These are phyloP conservation scores for Eucalyptus tenuipes DNA, from an alignment of 345 rosid genomes.

Conservation along the genomic window DNA sequence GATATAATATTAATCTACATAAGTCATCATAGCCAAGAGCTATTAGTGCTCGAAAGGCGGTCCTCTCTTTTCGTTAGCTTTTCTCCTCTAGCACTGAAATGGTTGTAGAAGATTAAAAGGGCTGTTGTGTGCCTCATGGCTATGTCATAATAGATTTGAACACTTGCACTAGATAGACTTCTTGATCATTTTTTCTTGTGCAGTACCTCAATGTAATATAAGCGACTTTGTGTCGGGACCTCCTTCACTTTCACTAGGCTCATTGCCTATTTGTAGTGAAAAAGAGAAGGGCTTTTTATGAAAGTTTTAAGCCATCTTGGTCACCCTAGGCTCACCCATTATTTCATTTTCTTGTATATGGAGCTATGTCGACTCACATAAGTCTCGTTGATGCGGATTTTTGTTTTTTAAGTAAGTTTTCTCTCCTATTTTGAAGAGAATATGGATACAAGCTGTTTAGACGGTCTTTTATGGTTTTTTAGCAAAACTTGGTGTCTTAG, in stretches of 20 bases:
- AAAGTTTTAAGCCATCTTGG: not conserved
- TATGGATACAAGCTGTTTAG: not conserved
- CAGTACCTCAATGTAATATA: not conserved
- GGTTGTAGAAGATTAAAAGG: not conserved
- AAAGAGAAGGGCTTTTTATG: not conserved
- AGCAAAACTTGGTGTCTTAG: not conserved
- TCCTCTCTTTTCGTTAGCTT: not conserved
- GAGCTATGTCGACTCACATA: too few species aligned
- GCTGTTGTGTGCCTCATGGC: not conserved
- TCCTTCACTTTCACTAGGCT: not conserved
- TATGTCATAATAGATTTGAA: not conserved
- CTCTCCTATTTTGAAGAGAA: not conserved
- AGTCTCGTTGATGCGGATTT: not conserved
- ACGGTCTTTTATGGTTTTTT: not conserved
- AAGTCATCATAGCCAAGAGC: not conserved
- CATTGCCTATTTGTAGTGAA: not conserved
- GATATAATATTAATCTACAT: not conserved
- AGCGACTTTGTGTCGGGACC: not conserved
- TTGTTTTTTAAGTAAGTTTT: not conserved
- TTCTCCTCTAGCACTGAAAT: not conserved
- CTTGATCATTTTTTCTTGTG: not conserved
- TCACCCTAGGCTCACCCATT: not conserved
- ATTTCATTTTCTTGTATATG: not conserved
- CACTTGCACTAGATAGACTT: not conserved
- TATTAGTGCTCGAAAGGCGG: not conserved